Conservation (phyloP, 1,139 yeast species). For the Hemisphaericaspora subhashii region DNA sequence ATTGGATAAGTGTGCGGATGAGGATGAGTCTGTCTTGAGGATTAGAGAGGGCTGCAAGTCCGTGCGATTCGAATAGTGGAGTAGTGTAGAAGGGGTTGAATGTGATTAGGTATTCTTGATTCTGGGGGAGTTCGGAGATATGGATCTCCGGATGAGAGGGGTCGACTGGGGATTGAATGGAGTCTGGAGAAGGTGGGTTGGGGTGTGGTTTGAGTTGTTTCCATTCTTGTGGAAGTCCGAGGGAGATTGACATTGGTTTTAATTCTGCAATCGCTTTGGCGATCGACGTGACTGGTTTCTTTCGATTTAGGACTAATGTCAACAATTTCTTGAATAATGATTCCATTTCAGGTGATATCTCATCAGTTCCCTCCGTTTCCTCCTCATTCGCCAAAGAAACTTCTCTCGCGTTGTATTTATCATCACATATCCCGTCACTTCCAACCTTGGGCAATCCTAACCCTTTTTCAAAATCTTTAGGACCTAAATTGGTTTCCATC, state of each 20-base stretch:
- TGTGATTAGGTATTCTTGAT: slow-evolving; percentile 7
- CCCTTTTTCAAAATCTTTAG: slow-evolving; percentile 53
- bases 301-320: slow-evolving; percentile 42
- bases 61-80: slow-evolving; percentile 41
- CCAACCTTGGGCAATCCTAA: slow-evolving; percentile 42
- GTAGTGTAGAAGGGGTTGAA: slow-evolving; percentile 19
- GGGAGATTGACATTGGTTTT: slow-evolving; percentile 29
- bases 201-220: slow-evolving; percentile 12
- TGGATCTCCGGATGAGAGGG: slow-evolving; percentile 38
- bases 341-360: slow-evolving; percentile 36
- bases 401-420: neutral
- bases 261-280: slow-evolving; percentile 42
- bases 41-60: slow-evolving; percentile 41
- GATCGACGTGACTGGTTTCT: slow-evolving; percentile 31
- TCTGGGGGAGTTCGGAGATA: slow-evolving; percentile 19
- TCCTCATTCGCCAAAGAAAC: slow-evolving; percentile 10
- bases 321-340: slow-evolving; percentile 35
- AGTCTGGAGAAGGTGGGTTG: slow-evolving; percentile 6
- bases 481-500: slow-evolving; percentile 24
- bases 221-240: slow-evolving; percentile 53
- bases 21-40: slow-evolving; percentile 50
- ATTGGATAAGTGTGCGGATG: slow-evolving; percentile 46
- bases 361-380: slow-evolving; percentile 15
- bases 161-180: slow-evolving; percentile 30
- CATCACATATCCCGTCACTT: neutral